Conservation (phyloP, 1,284 basidiomycete species). For the Meira nashicola region DNA sequence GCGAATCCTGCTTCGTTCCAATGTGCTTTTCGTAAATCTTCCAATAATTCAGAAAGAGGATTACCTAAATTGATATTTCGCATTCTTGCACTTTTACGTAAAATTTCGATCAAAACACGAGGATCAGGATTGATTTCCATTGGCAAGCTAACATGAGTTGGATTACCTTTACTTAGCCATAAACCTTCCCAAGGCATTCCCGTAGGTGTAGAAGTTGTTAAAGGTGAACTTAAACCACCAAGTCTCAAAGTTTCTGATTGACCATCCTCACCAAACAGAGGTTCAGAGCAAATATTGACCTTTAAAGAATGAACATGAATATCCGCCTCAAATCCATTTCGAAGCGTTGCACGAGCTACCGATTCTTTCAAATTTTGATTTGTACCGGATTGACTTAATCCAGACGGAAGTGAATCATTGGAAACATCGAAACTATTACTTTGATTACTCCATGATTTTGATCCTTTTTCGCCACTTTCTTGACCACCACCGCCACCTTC, state of each 20-base stretch:
- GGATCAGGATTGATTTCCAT: conserved; percentile 34
- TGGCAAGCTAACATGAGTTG: conserved; percentile 27
- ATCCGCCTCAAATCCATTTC: conserved; percentile 31
- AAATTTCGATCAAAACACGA: conserved; percentile 28
- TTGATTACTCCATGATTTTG: background rate
- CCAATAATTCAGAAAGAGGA: conserved; percentile 25
- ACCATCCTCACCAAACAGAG: background rate
- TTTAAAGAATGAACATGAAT: conserved; percentile 24
- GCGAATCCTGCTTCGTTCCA: conserved; percentile 12
- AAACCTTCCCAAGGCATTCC: conserved; percentile 20
- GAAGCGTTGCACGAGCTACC: conserved; percentile 30
- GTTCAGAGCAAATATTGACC: conserved; percentile 16
- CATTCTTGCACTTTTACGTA: conserved; percentile 23
- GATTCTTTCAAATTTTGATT: background rate
- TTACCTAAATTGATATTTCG: conserved; percentile 33
- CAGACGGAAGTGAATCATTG: background rate
- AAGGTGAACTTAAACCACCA: conserved; percentile 25
- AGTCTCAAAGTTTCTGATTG: conserved; percentile 18
- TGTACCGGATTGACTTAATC: conserved; percentile 15
- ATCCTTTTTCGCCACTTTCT: background rate
- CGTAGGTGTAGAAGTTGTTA: conserved; percentile 4
- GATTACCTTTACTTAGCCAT: conserved; percentile 17
- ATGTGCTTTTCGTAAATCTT: conserved; percentile 19
- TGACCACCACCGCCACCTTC: conserved; percentile 4
- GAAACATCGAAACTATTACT: conserved; percentile 14